phyloP scores from a whole-genome alignment of 1,284 basidiomycete species.

The Apiotrichum sp. region DNA sequence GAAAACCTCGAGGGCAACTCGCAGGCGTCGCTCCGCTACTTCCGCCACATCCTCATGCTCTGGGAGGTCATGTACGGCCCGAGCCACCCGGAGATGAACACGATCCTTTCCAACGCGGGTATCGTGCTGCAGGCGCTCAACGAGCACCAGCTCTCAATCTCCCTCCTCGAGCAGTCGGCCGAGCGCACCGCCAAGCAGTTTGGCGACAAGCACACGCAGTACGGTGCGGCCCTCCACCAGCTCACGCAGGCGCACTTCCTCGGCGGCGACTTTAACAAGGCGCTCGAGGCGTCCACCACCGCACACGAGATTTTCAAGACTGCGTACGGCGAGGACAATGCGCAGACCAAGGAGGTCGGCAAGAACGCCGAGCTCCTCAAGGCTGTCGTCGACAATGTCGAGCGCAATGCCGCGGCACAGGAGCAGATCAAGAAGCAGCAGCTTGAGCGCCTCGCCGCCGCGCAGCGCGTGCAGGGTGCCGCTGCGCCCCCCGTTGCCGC shows the following conservation, averaged over 20 bases:
- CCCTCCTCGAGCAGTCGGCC: constrained; percentile 38
- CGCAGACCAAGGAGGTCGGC: constrained; percentile 46
- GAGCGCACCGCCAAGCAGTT: constrained; percentile 33
- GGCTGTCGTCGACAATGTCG: constrained; percentile 42
- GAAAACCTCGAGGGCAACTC: constrained; percentile 49
- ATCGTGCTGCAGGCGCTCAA: constrained; percentile 44
- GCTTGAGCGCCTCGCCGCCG: constrained; percentile 30
- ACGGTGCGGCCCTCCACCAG: constrained; percentile 43
- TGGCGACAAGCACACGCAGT: constrained; percentile 40
- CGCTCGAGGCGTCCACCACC: constrained; percentile 41
- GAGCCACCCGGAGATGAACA: constrained; percentile 51
- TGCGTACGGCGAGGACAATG: constrained; percentile 43
- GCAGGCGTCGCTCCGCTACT: constrained; percentile 49
- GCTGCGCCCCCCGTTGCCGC: neutral
- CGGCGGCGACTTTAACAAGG: constrained; percentile 43
- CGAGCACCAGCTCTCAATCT: constrained; percentile 39
- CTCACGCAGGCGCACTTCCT: constrained; percentile 48
- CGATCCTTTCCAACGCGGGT: constrained; percentile 47
- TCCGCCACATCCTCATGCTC: constrained; percentile 52
- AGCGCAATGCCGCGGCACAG: constrained; percentile 39
- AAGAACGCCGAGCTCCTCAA: constrained; percentile 48
- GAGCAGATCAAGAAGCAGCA: constrained; percentile 39
- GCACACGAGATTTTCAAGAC: constrained; percentile 47
- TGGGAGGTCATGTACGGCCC: constrained; percentile 53
- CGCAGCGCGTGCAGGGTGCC: constrained; percentile 17